phyloP scores from a whole-genome alignment of 805 yeast genomes.

The Sugiyamaella valdiviana region DNA sequence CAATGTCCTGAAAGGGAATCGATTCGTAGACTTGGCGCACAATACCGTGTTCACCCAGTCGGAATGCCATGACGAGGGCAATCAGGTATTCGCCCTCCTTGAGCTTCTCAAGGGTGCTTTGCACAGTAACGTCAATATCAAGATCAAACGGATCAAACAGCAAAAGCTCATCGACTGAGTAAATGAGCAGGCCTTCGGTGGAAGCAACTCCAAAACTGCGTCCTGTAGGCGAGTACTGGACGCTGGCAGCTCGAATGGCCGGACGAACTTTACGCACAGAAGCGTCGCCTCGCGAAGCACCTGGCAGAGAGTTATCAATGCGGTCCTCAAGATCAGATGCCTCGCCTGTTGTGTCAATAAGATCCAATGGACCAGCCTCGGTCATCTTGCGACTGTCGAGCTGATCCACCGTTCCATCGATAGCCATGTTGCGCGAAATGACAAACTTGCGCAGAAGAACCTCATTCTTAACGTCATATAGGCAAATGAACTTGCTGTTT shows the following conservation, averaged over 20 bases:
- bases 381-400: conserved; percentile 79
- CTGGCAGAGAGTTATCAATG: conserved; percentile 71
- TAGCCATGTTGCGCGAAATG: conserved; percentile 81
- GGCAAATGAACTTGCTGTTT: conserved; percentile 81
- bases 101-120: conserved; percentile 56
- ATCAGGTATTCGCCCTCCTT: conserved; percentile 57
- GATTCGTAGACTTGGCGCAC: conserved; percentile 68
- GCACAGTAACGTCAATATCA: conserved; percentile 88
- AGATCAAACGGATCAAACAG: conserved; percentile 92
- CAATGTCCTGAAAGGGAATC: conserved; percentile 64
- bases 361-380: conserved; percentile 78
- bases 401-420: conserved; percentile 78
- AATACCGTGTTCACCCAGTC: conserved; percentile 75
- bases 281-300: conserved; percentile 77
- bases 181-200: conserved; percentile 85
- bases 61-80: conserved; percentile 87
- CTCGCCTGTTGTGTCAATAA: conserved; percentile 82
- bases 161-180: conserved; percentile 66
- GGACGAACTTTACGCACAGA: conserved; percentile 71
- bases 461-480: conserved; percentile 84
- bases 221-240: conserved; percentile 85
- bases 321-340: conserved; percentile 80
- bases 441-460: conserved; percentile 76
- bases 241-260: conserved; percentile 70
- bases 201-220: conserved; percentile 90